A percentile compares a stretch with the other conserved stretches of the same genome.
These are phyloP conservation scores for Aspergillus fructus DNA, from an alignment of 2,329 filamentous ascomycete genomes.

Conservation along the genomic window DNA sequence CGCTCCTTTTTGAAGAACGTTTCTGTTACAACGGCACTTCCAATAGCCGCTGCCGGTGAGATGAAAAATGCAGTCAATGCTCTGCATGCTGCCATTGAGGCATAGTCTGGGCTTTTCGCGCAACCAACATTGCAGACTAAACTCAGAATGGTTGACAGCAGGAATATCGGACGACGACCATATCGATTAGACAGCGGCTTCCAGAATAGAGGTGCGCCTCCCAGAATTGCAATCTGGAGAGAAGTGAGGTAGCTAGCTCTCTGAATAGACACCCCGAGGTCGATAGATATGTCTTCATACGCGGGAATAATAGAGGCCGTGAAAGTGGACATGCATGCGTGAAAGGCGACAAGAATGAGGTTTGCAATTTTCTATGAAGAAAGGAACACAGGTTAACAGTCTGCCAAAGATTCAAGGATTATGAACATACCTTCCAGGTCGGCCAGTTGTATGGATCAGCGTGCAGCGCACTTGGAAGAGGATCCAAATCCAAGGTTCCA, in stretches of 20 bases:
- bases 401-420: neutral
- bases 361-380: conserved; percentile 18
- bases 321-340: conserved; percentile 60
- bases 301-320: conserved; percentile 58
- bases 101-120: conserved; percentile 51
- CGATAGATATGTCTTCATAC: conserved; percentile 51
- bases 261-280: conserved; percentile 51
- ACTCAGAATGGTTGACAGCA: conserved; percentile 52
- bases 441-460: conserved; percentile 59
- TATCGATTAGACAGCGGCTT: conserved; percentile 54
- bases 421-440: conserved; percentile 44
- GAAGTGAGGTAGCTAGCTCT: conserved; percentile 55
- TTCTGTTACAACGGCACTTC: conserved; percentile 58
- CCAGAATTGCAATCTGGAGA: conserved; percentile 55
- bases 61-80: conserved; percentile 59
- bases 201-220: conserved; percentile 57
- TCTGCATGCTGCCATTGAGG: conserved; percentile 51
- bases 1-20: conserved; percentile 58
- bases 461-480: conserved; percentile 49
- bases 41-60: conserved; percentile 53
- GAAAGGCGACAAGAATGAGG: conserved; percentile 56
- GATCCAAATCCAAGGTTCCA: conserved; percentile 55
- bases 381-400: neutral
- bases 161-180: conserved; percentile 56
- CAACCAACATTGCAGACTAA: conserved; percentile 57